phyloP scores from a whole-genome alignment of 441 rosid genomes.

The Omphalea diandra region DNA sequence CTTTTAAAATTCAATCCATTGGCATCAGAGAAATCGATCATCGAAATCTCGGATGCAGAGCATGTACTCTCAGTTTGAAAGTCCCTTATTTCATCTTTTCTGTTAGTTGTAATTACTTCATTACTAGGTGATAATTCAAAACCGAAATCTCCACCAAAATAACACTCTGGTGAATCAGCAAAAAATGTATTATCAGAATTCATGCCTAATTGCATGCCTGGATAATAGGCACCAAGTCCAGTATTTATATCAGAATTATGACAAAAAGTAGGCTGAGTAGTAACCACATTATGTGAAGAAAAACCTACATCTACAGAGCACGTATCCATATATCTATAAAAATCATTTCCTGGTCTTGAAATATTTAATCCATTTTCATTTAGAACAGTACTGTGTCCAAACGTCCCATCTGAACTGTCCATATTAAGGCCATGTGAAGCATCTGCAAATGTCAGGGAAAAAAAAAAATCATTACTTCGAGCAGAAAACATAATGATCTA shows the following conservation, averaged over 20 bases:
- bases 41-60: constrained; percentile 33
- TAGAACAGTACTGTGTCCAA: constrained; percentile 17
- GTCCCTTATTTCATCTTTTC: constrained; percentile 42
- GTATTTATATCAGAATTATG: constrained; percentile 39
- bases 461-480: constrained; percentile 27
- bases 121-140: constrained; percentile 35
- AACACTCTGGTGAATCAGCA: constrained; percentile 26
- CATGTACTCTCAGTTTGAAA: constrained; percentile 40
- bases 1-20: constrained; percentile 34
- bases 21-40: constrained; percentile 34
- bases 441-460: constrained; percentile 40
- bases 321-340: constrained; percentile 14
- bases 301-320: constrained; percentile 28
- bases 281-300: constrained; percentile 29
- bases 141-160: constrained; percentile 24
- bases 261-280: constrained; percentile 39
- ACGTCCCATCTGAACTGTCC: constrained; percentile 26
- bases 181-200: constrained; percentile 32
- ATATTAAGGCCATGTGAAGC: constrained; percentile 28
- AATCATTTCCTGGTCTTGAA: constrained; percentile 33
- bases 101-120: constrained; percentile 37
- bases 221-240: constrained; percentile 32
- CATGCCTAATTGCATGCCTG: constrained; percentile 34
- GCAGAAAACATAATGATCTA: constrained; percentile 13
- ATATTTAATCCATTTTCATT: constrained; percentile 30